Base-by-base conservation (phyloP, 495 filamentous ascomycete genomes). In the Pseudomonodictys pantanalensis region DNA sequence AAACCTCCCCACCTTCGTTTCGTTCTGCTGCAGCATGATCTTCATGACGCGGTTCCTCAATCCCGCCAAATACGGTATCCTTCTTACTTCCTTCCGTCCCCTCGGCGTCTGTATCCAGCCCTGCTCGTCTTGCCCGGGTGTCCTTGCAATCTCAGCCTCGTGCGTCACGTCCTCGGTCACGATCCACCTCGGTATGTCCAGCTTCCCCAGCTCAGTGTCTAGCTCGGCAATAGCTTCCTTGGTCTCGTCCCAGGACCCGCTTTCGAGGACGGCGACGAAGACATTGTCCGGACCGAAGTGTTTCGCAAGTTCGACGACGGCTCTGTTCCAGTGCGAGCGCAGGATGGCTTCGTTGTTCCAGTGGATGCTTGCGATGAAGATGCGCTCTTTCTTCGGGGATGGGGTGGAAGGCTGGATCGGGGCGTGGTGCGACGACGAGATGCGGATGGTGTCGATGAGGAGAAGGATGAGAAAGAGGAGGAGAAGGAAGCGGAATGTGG, bases 301-400 rank as follows among this genome's bases (percentile, higher is more conserved):
- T 25, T 73, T 67, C 20, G 79, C 76, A 25, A 90, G 74, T 1
- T 79, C 72, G 1, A 86, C 18, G 3, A 90, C 70, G 1, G 80
- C 83, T 28, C 74, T 63, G 68, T 77, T 86, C 86, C 86, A 90
- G 60, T 83, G 76, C 6, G 71, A 76, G 2, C 81, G 76, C 9
- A 91, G 73, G 29, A 89, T 79, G 22, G 64, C 41, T 52, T 83
- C 88, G 64, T 83, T 86, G 71, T 89, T 90, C 83, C 87, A 89
- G 62, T 87, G 84, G 43, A 83, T 73, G 63, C 81, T 82, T 1
- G 86, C 81, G 52, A 90, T 85, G 72, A 78, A 89, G 51, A 89
- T 77, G 17, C 52, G 49, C 78, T 80, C 1, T n/a, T n/a, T n/a
- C n/a, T n/a, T n/a, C n/a, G n/a, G n/a, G n/a, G n/a, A n/a, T n/a